Percentiles rank a stretch among this genome's conserved stretches.
phyloP scores from a whole-genome alignment of 345 rosid genomes.

The Carallia brachiata region DNA sequence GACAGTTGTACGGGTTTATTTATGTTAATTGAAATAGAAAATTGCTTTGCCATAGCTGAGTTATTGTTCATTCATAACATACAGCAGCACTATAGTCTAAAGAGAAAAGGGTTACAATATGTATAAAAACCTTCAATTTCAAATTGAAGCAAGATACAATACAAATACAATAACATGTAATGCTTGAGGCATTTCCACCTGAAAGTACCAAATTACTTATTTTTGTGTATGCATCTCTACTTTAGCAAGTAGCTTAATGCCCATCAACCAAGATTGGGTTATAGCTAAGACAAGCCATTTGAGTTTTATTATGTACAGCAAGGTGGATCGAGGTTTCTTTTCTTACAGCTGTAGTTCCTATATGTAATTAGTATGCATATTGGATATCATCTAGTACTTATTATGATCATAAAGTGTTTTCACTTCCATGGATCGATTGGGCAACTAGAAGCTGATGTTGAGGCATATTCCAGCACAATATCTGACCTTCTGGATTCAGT shows the following conservation, averaged over 20 bases:
- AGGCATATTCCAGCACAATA: slow-evolving; percentile 53
- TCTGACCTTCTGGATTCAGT: slow-evolving; percentile 52
- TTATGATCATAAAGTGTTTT: slow-evolving; percentile 24
- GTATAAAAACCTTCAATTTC: slow-evolving; percentile 13
- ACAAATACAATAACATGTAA: slow-evolving; percentile 15
- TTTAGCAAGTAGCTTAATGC: slow-evolving; percentile 17
- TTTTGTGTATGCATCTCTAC: slow-evolving; percentile 15
- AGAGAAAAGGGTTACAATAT: slow-evolving; percentile 7
- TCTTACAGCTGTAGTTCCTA: slow-evolving; percentile 40
- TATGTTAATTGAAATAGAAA: too few relatives aligned
- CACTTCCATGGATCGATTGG: slow-evolving; percentile 91
- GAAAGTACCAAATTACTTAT: slow-evolving; percentile 26
- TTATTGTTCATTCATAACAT: too few relatives aligned
- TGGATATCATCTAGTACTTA: slow-evolving; percentile 16
- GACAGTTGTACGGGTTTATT: too few relatives aligned
- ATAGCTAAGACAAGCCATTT: slow-evolving; percentile 36
- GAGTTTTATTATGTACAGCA: slow-evolving; percentile 66
- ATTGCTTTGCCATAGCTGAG: too few relatives aligned
- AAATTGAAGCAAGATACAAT: slow-evolving; percentile 29
- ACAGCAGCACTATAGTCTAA: too few relatives aligned
- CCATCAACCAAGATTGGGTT: slow-evolving; percentile 21
- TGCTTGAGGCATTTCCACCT: slow-evolving; percentile 24
- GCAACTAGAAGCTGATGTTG: slow-evolving; percentile 67
- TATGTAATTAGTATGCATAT: slow-evolving; percentile 30
- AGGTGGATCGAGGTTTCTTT: slow-evolving; percentile 22